phyloP scores from a whole-genome alignment of 2,329 filamentous ascomycete species.

The Pseudocercospora fijiensis region DNA sequence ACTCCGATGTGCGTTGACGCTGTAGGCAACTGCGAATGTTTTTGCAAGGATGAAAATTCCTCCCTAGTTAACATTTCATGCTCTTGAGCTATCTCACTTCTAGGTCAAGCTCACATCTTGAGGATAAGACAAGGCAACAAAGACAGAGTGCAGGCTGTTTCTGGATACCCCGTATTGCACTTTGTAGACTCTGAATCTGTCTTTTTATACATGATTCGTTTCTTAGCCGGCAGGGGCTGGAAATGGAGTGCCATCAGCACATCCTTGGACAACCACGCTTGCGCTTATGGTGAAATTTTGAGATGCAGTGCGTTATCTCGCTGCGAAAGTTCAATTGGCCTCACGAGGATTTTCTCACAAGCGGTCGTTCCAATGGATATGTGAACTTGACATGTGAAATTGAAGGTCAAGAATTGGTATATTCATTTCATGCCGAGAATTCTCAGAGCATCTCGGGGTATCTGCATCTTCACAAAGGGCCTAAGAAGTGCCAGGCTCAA shows the following conservation, averaged over 20 bases:
- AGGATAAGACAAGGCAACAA: too few species aligned
- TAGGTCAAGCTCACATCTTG: background rate
- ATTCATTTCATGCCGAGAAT: background rate
- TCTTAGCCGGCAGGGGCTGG: background rate
- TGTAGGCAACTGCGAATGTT: too few species aligned
- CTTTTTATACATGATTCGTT: background rate
- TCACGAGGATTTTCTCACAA: background rate
- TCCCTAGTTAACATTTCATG: background rate
- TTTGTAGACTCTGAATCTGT: background rate
- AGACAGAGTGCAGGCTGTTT: too few species aligned
- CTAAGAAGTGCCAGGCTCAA: slow-evolving; percentile 18
- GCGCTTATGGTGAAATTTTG: too few species aligned
- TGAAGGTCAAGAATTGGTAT: background rate
- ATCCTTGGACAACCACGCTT: background rate
- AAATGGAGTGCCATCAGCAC: background rate
- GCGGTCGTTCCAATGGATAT: background rate
- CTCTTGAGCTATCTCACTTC: background rate
- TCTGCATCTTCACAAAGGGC: background rate
- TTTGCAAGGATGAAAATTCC: background rate
- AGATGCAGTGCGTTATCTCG: background rate
- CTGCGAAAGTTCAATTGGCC: background rate
- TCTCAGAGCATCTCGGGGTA: background rate
- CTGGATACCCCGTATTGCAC: background rate
- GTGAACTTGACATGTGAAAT: background rate
- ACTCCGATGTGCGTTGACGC: too few species aligned